These are phyloP conservation scores for Halteria grandinella DNA, from an alignment of 73 alveolate species.

Conservation along the genomic window DNA sequence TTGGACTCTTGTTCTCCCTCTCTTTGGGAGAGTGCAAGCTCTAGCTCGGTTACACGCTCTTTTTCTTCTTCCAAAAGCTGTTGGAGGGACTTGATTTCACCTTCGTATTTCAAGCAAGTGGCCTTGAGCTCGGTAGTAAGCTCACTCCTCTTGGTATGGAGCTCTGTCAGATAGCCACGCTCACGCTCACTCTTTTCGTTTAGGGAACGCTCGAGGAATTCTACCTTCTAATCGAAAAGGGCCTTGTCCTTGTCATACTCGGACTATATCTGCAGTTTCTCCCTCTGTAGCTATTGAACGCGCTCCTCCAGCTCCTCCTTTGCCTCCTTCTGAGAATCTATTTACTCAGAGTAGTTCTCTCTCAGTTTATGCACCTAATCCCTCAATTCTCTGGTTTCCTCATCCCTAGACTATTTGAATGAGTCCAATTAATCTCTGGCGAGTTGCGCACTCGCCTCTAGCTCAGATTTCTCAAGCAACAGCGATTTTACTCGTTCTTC, in stretches of 20 bases:
- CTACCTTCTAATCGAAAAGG: constrained; percentile 39
- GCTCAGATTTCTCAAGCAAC: constrained; percentile 38
- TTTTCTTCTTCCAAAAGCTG: constrained; percentile 9
- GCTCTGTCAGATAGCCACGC: constrained; percentile 31
- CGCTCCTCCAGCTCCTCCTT: constrained; percentile 36
- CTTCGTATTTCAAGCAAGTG: constrained; percentile 35
- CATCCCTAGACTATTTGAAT: neutral
- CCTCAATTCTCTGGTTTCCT: neutral
- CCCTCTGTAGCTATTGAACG: neutral
- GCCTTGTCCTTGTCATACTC: constrained; percentile 54
- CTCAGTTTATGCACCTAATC: neutral
- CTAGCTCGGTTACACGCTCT: constrained; percentile 50
- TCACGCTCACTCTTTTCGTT: constrained; percentile 38
- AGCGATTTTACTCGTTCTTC: neutral
- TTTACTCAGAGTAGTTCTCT: neutral
- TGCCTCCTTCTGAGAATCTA: constrained; percentile 3
- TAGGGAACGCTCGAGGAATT: constrained; percentile 60
- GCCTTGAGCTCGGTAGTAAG: constrained; percentile 15
- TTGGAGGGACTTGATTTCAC: constrained; percentile 18
- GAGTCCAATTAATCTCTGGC: constrained; percentile 28
- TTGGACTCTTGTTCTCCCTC: constrained; percentile 20
- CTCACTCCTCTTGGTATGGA: constrained; percentile 51
- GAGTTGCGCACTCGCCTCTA: constrained; percentile 1
- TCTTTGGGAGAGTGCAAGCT: neutral
- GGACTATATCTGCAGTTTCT: neutral